Base-by-base conservation (phyloP, 2,329 filamentous ascomycete genomes). In the Fusarium odoratissimum region DNA sequence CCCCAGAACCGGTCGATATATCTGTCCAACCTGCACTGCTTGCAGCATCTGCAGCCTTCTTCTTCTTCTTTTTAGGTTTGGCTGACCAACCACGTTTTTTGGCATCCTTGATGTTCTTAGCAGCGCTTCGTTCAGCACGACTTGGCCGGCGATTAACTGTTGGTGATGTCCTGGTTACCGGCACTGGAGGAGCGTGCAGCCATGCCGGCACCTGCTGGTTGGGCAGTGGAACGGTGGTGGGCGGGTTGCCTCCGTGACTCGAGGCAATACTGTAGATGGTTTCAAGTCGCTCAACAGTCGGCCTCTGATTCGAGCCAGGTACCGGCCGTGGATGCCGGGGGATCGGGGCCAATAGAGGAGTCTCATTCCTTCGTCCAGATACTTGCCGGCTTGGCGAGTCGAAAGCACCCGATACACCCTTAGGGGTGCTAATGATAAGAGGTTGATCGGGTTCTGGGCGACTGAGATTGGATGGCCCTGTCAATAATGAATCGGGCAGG, bases 81-180 rank as follows among this genome's bases (percentile, higher is more conserved):
- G 83, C 80, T 41, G 79, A 84, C 89, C 89, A 91, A 1, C 89
- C 89, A 37, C 84, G 84, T 74, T 84, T 85, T 80, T 86, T 89
- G 3, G 89, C 89, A 68, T 91, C 89, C 23, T 86, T 84, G 33
- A 91, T 88, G 72, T 91, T 91, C 80, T 88, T 90, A 14, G 88
- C 86, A 10, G 89, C 89, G 63, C 89, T 90, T 33, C 88, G 83
- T 76, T 89, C 87, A 4, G 89, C 89, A 44, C 89, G 85, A 74
- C 88, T 90, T 41, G 83, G 83, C 31, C 83, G 84, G 38, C 88
- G 82, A 61, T 79, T 84, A 10, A 89, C 78, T 45, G 83, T 84
- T 1, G 83, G 82, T 66, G 83, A 72, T 63, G 83, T 80, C 56
- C 84, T 81, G 71, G 76, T 77, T 21, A 81, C 75, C 0, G 80